Conservation (phyloP, 208 protist genomes). For the Trypanosomatidae sp. region DNA sequence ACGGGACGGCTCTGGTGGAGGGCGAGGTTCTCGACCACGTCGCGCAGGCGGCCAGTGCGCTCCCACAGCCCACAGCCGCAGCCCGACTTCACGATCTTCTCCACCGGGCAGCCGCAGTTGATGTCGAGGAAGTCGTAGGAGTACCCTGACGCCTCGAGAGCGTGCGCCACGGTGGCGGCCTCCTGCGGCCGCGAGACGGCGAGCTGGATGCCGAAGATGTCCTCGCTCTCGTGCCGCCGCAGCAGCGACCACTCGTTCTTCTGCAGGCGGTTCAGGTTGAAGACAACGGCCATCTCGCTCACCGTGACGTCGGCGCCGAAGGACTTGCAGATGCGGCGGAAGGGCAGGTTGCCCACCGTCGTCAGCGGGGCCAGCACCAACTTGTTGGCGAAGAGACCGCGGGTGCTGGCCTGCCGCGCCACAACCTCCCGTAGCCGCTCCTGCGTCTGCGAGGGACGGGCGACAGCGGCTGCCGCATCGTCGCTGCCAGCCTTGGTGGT, state of each 20-base stretch:
- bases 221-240: slow-evolving; percentile 91
- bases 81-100: slow-evolving; percentile 86
- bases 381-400: slow-evolving; percentile 87
- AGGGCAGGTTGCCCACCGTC: slow-evolving; percentile 98
- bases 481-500: slow-evolving; percentile 29
- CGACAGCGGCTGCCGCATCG: slow-evolving; percentile 2
- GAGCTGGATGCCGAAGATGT: slow-evolving; percentile 96
- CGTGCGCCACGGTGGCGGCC: slow-evolving; percentile 56
- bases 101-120: slow-evolving; percentile 96
- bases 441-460: slow-evolving; percentile 13
- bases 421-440: slow-evolving; percentile 53
- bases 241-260: slow-evolving; percentile 94
- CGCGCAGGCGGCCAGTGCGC: slow-evolving; percentile 62
- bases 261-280: slow-evolving; percentile 83
- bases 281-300: slow-evolving; percentile 95
- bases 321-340: slow-evolving; percentile 92
- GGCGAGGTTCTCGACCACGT: slow-evolving; percentile 65
- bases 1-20: slow-evolving; percentile 75
- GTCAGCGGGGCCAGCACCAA: slow-evolving; percentile 97
- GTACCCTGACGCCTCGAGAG: slow-evolving; percentile 73
- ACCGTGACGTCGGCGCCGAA: slow-evolving; percentile 94
- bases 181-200: slow-evolving; percentile 66
- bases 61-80: slow-evolving; percentile 91
- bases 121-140: slow-evolving; percentile 96
- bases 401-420: slow-evolving; percentile 24